Evolutionary conservation across 352 stramenopile genomes (phyloP).

Genomic region (Phytophthora ohioensis): DNA sequence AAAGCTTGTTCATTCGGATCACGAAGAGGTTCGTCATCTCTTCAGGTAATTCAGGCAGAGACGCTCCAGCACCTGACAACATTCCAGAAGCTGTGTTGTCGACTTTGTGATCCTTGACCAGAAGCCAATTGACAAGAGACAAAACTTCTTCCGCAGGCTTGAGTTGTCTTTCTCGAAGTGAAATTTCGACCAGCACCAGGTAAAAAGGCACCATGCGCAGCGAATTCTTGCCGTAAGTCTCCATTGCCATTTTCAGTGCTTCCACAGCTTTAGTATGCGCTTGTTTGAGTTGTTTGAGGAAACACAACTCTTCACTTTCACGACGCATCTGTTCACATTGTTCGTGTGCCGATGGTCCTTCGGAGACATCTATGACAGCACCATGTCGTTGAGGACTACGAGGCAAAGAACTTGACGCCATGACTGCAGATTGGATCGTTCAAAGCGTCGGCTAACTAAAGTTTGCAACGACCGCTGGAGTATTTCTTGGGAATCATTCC

Average conservation of each 20-base stretch:
- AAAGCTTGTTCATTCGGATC: conserved; percentile 81
- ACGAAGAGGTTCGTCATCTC: conserved; percentile 71
- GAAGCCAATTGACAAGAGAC: conserved; percentile 75
- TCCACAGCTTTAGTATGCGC: conserved; percentile 54
- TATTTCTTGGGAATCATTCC: not conserved
- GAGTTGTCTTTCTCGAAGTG: conserved; percentile 64
- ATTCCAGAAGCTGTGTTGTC: conserved; percentile 13
- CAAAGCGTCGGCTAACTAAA: conserved; percentile 23
- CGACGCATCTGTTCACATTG: conserved; percentile 61
- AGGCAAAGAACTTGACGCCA: conserved; percentile 23
- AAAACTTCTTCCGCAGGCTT: conserved; percentile 74
- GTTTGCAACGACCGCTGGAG: conserved; percentile 4
- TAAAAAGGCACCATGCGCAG: conserved; percentile 72
- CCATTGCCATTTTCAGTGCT: conserved; percentile 58
- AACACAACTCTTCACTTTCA: conserved; percentile 71
- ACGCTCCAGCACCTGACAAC: conserved; percentile 5
- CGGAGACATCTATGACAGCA: conserved; percentile 3
- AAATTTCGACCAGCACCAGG: conserved; percentile 70
- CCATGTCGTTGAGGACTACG: conserved; percentile 34
- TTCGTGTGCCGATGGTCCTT: conserved; percentile 20
- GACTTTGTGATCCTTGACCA: conserved; percentile 66
- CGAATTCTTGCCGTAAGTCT: conserved; percentile 60
- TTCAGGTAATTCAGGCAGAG: conserved; percentile 42
- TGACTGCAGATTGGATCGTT: not conserved
- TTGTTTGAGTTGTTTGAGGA: conserved; percentile 49